Evolutionary conservation across 129 eudicot genomes (phyloP).

Genomic region (Lonicera japonica): DNA sequence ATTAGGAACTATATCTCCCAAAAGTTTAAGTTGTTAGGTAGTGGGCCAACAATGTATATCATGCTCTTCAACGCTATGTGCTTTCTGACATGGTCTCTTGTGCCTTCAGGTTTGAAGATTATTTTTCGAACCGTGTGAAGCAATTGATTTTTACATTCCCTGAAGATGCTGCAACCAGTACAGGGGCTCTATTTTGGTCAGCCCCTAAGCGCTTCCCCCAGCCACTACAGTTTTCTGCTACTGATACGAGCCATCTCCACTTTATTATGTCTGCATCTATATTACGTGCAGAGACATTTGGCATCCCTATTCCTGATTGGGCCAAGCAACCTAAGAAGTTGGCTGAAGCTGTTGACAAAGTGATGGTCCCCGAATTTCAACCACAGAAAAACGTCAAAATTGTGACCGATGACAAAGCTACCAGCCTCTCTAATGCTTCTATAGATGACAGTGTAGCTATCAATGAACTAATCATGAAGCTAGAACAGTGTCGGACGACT

Average conservation of each 20-base stretch:
- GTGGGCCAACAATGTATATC: too few relatives aligned
- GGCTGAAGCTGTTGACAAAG: conserved; percentile 65
- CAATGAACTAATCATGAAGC: conserved; percentile 49
- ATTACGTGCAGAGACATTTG: conserved; percentile 84
- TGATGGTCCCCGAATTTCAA: conserved; percentile 75
- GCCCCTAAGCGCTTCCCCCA: conserved; percentile 94
- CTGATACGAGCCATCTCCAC: conserved; percentile 72
- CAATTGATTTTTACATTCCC: conserved; percentile 85
- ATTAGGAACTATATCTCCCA: too few relatives aligned
- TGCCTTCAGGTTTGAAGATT: conserved; percentile 78
- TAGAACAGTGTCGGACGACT: conserved; percentile 45
- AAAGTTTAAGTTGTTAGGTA: too few relatives aligned
- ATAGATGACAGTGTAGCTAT: conserved; percentile 76
- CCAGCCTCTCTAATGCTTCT: conserved; percentile 70
- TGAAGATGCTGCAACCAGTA: conserved; percentile 85
- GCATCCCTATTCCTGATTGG: conserved; percentile 89
- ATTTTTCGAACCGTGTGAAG: conserved; percentile 75
- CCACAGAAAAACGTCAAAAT: conserved; percentile 77
- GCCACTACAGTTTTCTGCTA: conserved; percentile 57
- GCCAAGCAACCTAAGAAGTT: conserved; percentile 54
- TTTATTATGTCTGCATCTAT: conserved; percentile 66
- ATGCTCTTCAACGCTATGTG: neutral
- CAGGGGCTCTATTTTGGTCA: conserved; percentile 95
- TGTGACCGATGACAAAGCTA: conserved; percentile 87
- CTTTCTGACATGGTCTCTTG: conserved; percentile 3